A percentile compares a stretch with the other conserved stretches of the same genome.
Conservation (phyloP, 73 alveolate genomes). For the Strombidium stylifer region DNA sequence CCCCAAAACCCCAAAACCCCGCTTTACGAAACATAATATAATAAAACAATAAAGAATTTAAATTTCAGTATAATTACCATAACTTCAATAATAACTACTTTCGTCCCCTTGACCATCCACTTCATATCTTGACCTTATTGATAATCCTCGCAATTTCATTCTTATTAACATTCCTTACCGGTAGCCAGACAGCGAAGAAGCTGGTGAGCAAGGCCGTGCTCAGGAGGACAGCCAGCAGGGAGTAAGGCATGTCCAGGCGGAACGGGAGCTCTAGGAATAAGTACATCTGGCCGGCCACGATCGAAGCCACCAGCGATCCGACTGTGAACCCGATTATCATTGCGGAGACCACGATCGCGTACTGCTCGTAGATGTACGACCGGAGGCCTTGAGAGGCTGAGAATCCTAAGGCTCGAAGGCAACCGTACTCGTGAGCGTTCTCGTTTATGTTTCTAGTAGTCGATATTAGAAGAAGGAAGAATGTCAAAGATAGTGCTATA, state of each 20-base stretch:
- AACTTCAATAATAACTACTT: too few relatives aligned
- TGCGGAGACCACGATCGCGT: constrained; percentile 66
- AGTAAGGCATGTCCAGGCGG: constrained; percentile 77
- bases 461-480: constrained; percentile 83
- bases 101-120: too few relatives aligned
- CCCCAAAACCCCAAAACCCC: too few relatives aligned
- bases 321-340: constrained; percentile 77
- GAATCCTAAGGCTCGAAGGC: constrained; percentile 84
- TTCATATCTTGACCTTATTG: too few relatives aligned
- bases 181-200: too few relatives aligned
- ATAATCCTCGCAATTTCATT: too few relatives aligned
- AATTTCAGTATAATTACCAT: too few relatives aligned
- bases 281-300: constrained; percentile 76
- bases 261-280: constrained; percentile 87
- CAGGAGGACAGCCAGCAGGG: too few relatives aligned
- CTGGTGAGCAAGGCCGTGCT: too few relatives aligned
- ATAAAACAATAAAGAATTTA: too few relatives aligned
- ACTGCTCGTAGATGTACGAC: constrained; percentile 79
- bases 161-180: too few relatives aligned
- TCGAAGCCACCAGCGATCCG: constrained; percentile 73
- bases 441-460: constrained; percentile 81
- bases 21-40: too few relatives aligned
- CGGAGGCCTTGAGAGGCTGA: constrained; percentile 58
- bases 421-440: constrained; percentile 83
- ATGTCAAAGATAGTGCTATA: constrained; percentile 74